Base-by-base conservation (phyloP, 2,329 filamentous ascomycete species). In the Monascus ruber region DNA sequence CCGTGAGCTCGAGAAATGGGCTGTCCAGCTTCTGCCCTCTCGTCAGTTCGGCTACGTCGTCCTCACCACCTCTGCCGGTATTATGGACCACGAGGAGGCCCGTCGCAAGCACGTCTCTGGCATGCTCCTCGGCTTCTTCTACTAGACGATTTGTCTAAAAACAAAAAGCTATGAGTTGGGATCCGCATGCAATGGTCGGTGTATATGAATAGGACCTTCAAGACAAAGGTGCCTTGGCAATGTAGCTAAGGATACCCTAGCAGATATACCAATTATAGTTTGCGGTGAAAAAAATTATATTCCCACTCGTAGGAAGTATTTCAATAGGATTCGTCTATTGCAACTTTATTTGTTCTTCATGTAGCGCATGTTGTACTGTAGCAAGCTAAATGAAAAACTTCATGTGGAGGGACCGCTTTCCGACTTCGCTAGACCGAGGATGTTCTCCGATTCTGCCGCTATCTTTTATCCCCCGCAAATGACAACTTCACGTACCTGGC, bases 31-130 rank as follows among this genome's bases (percentile, higher is more conserved):
- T 65, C 81, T 98, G 52, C 91, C 91, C 55, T 88, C 91, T 55
- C 91, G 91, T 95, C 91, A 98, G 75, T 98, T 98, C 79, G 91
- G 91, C 65, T 95, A 87, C 76, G 86, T 98, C 65, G 87, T 98
- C 72, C 83, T 98, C 63, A 98, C 91, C 70, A 98, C 91, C 72
- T 95, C 88, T 46, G 87, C 91, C 51, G 91, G 91, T 70, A 98
- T 98, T 72, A 96, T 98, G 89, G 91, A 98, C 77, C 91, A 98
- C 77, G 91, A 98, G 79, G 91, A 98, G 81, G 91, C 91, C 57
- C 79, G 91, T 67, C 79, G 91, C 71, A 96, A 96, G 82, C 91
- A 98, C 77, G 91, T 96, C 65, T 81, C 89, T 58, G 91, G 91
- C 73, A 98, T 98, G 82, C 85, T 98, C 72, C 85, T 96, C 60